Base-by-base conservation (phyloP, 2,329 filamentous ascomycete genomes). In the Madurella mycetomatis region DNA sequence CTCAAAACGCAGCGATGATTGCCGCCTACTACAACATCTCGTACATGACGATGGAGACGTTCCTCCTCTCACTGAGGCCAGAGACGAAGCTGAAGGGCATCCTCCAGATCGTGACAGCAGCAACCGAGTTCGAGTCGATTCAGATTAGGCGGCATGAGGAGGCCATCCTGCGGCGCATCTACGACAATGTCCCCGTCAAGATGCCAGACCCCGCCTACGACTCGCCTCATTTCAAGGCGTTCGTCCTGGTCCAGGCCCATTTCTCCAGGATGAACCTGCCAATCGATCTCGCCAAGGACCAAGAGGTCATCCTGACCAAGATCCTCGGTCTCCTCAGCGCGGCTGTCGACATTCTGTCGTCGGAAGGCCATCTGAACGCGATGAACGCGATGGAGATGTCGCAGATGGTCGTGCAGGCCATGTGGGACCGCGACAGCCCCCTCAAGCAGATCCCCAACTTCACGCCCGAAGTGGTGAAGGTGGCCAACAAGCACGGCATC, bases 311-410 rank as follows among this genome's bases (percentile, higher is more conserved):
- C 51, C 72, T 99, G 44, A 83, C 83, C 53, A 95, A 94, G 72
- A 84, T 95, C 1, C 78, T 97, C 53, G 90, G 88, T 66, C 81
- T 99, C 11, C 81, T 99, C 45, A 95, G 89, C 68, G 92, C 94
- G 18, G 90, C 87, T 65, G 94, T 97, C 18, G 94, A 99, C 69
- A 91, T 99, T 15, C 81, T 99, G 37, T 96, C 91, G 9, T 96
- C 92, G 0, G 92, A 99, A 65, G 94, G 92, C 13, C 90, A 96
- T 65, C 80, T 99, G 58, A 99, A 99, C 68, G 92, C 94, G 56
- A 95, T 96, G 86, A 92, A 87, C 65, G 94, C 94, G 30, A 99
- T 99, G 92, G 94, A 99, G 71, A 90, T 99, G 82, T 95, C 90
- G 12, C 94, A 99, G 69, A 99, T 99, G 94, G 90, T 95, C 50